phyloP scores from a whole-genome alignment of 1,139 yeast genomes.

The Wickerhamomyces sp. region DNA sequence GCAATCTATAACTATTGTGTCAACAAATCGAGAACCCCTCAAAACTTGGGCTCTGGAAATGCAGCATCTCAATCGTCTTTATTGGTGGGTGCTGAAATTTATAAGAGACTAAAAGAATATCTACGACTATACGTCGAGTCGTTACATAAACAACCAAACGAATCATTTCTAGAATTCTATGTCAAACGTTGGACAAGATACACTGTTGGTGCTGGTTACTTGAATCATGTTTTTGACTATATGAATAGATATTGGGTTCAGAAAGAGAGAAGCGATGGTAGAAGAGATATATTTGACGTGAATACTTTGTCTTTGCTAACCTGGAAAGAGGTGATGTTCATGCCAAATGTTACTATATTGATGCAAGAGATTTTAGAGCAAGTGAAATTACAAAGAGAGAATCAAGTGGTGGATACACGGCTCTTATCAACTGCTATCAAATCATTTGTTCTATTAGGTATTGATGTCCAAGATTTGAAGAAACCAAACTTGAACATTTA shows the following conservation, averaged over 20 bases:
- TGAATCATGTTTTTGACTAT: slow-evolving; percentile 92
- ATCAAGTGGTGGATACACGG: slow-evolving; percentile 66
- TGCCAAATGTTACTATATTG: slow-evolving; percentile 52
- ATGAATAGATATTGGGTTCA: slow-evolving; percentile 97
- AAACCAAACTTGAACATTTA: slow-evolving; percentile 81
- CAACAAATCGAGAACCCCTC: slow-evolving; percentile 58
- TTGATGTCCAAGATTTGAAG: slow-evolving; percentile 77
- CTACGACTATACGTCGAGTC: slow-evolving; percentile 55
- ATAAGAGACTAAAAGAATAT: slow-evolving; percentile 64
- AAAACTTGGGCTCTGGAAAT: slow-evolving; percentile 26
- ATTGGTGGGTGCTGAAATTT: slow-evolving; percentile 83
- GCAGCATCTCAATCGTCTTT: slow-evolving; percentile 28
- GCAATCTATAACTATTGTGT: slow-evolving; percentile 95
- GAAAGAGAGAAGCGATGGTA: slow-evolving; percentile 94
- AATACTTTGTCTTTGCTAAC: slow-evolving; percentile 80
- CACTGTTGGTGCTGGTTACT: slow-evolving; percentile 85
- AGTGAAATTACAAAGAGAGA: slow-evolving; percentile 74
- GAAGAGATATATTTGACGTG: slow-evolving; percentile 85
- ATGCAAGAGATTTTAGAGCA: slow-evolving; percentile 70
- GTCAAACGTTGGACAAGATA: slow-evolving; percentile 86
- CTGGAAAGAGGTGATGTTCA: slow-evolving; percentile 85
- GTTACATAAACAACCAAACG: slow-evolving; percentile 45
- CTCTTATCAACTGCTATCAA: slow-evolving; percentile 72
- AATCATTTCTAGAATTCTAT: slow-evolving; percentile 76
- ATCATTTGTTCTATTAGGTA: slow-evolving; percentile 75